A percentile compares a stretch with the other conserved stretches of the same genome.
phyloP scores from a whole-genome alignment of 345 rosid species.

The Theobroma cacao region DNA sequence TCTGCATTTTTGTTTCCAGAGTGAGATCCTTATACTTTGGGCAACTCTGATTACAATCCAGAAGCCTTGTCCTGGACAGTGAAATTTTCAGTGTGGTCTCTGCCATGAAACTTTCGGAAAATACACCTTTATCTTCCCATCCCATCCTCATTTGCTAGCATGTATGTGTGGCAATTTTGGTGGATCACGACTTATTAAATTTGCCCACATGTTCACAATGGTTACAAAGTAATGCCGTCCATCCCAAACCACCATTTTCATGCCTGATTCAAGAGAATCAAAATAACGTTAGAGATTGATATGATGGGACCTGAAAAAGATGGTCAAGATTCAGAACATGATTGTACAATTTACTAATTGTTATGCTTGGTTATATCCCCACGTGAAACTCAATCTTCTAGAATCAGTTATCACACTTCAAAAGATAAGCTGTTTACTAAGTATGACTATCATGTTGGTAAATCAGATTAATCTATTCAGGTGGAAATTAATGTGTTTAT shows the following conservation, averaged over 20 bases:
- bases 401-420: slow-evolving; percentile 1
- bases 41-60: slow-evolving; percentile 3
- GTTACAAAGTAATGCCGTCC: slow-evolving; percentile 54
- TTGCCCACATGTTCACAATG: slow-evolving; percentile 84
- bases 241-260: slow-evolving; percentile 60
- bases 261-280: slow-evolving; percentile 43
- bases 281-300: slow-evolving; percentile 4
- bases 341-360: neutral
- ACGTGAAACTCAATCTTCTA: neutral
- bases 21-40: neutral
- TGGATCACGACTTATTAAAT: slow-evolving; percentile 52
- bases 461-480: neutral
- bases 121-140: neutral
- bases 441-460: neutral
- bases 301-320: neutral
- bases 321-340: neutral
- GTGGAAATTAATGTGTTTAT: neutral
- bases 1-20: neutral
- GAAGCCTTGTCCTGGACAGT: slow-evolving; percentile 5
- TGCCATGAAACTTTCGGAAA: neutral
- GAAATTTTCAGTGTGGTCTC: neutral
- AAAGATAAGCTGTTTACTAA: neutral
- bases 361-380: neutral
- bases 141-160: slow-evolving; percentile 14
- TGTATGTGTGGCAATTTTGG: slow-evolving; percentile 46